A percentile compares a stretch with the other conserved stretches of the same genome.
Conservation (phyloP, 2,329 filamentous ascomycete species). For the Reticulascus tulasneorum region DNA sequence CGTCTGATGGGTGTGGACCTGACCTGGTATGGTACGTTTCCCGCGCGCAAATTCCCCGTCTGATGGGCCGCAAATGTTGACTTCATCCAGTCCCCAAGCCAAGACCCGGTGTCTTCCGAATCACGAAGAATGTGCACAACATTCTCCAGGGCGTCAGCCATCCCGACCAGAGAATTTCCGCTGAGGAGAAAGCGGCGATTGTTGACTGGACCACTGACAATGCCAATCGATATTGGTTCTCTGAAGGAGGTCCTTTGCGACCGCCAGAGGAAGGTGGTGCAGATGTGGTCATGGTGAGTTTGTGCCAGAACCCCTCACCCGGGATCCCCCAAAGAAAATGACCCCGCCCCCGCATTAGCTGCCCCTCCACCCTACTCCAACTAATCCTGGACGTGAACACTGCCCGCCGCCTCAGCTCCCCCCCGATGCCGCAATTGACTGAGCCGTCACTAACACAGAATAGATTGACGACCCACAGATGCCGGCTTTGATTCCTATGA, state of each 20-base stretch:
- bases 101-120: conserved; percentile 72
- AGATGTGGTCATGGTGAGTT: conserved; percentile 63
- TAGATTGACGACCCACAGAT: conserved; percentile 81
- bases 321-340: conserved; percentile 8
- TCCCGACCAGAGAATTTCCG: conserved; percentile 59
- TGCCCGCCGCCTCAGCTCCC: background rate
- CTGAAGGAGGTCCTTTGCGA: conserved; percentile 61
- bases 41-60: background rate
- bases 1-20: conserved; percentile 63
- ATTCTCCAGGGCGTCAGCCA: conserved; percentile 76
- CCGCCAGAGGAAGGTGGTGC: conserved; percentile 66
- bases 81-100: conserved; percentile 64
- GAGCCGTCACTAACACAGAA: background rate
- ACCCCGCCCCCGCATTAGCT: conserved; percentile 5
- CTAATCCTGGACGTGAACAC: conserved; percentile 11
- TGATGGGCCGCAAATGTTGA: conserved; percentile 5
- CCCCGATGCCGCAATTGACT: conserved; percentile 5
- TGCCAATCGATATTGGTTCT: conserved; percentile 70
- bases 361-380: conserved; percentile 1
- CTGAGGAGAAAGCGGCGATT: conserved; percentile 59
- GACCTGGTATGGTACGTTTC: conserved; percentile 62
- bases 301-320: background rate
- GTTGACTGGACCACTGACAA: conserved; percentile 71
- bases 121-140: conserved; percentile 86
- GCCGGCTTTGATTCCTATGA: conserved; percentile 71